Evolutionary conservation across 306 rosid species (phyloP), one percentile per base, ranked within the genome.

Genomic region (Pyrus betulifolia): DNA sequence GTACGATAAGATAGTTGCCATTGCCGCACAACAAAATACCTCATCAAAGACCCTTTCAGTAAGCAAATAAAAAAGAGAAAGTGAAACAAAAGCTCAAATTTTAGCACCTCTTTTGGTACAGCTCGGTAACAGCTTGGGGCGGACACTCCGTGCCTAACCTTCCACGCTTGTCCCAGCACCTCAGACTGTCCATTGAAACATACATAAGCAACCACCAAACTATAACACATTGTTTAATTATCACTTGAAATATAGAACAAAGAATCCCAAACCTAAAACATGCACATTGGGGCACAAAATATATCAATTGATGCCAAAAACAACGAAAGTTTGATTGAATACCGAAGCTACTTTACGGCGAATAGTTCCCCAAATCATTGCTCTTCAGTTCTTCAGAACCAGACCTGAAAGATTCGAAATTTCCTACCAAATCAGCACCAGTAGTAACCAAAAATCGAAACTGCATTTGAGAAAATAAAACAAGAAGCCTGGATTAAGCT

Each of bases 321-420:
- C 30, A 42, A n/a, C 9, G 21, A 45, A 45, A 51, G 69, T 25
- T 13, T 18, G 60, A 74, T 44, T 1, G 3, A 12, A 6, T 85
- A 85, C 86, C 89, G 85, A 77, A 64, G 82, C 74, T 35, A 67
- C 83, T 85, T 77, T 80, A 33, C 86, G 86, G 75, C 89, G 83
- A 74, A 85, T 63, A 45, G 83, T 58, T n/a, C 84, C 86, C 84
- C 82, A 77, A 80, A 80, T 85, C 89, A 85, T 85, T 55, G 60
- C 79, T 75, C 69, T 45, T 72, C 55, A 51, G 27, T 30, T 67
- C 83, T 82, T 62, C 70, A 60, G 69, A 69, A 58, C 51, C 74
- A 10, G 60, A 78, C 60, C 78, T 75, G 78, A 59, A 30, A 40
- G 49, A 66, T 21, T 33, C 46, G 27, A 66, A 66, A 4, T 66